These are phyloP conservation scores for Corrigiola litoralis DNA, from an alignment of 179 eudicot species.

Conservation along the genomic window DNA sequence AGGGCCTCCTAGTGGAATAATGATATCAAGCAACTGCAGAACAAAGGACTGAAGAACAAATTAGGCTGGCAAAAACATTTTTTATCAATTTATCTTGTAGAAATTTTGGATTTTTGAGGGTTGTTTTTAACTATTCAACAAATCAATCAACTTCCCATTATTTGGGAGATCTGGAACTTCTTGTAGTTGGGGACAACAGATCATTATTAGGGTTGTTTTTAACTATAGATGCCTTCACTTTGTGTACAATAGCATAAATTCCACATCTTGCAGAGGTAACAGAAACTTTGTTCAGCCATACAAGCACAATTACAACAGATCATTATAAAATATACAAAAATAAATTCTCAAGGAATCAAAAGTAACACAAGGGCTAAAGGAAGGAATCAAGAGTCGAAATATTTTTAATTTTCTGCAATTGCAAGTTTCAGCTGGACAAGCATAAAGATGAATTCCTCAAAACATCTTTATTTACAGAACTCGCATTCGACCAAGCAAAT, in stretches of 20 bases:
- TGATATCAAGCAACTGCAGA: slow-evolving; percentile 52
- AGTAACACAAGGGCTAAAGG: slow-evolving; percentile 13
- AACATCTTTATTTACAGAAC: slow-evolving; percentile 30
- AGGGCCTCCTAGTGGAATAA: slow-evolving; percentile 67
- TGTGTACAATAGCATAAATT: background rate
- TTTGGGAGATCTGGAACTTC: background rate
- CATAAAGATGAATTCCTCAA: slow-evolving; percentile 21
- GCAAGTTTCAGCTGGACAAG: slow-evolving; percentile 19
- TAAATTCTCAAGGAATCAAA: background rate
- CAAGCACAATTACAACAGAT: background rate
- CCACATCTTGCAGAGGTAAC: background rate
- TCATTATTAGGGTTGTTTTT: background rate
- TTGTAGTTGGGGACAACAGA: too few relatives aligned
- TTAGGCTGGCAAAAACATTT: background rate
- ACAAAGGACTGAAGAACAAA: slow-evolving; percentile 35
- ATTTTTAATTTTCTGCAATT: slow-evolving; percentile 15
- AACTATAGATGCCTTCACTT: background rate
- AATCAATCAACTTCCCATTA: background rate
- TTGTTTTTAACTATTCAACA: slow-evolving; percentile 9
- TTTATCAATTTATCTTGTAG: background rate
- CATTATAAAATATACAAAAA: background rate
- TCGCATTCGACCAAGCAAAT: slow-evolving; percentile 7
- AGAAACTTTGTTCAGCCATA: too few relatives aligned
- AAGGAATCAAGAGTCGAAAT: slow-evolving; percentile 13
- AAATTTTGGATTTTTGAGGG: slow-evolving; percentile 12